A percentile compares a stretch with the other conserved stretches of the same genome.
phyloP scores from a whole-genome alignment of 306 rosid genomes.

The Cercis canadensis region DNA sequence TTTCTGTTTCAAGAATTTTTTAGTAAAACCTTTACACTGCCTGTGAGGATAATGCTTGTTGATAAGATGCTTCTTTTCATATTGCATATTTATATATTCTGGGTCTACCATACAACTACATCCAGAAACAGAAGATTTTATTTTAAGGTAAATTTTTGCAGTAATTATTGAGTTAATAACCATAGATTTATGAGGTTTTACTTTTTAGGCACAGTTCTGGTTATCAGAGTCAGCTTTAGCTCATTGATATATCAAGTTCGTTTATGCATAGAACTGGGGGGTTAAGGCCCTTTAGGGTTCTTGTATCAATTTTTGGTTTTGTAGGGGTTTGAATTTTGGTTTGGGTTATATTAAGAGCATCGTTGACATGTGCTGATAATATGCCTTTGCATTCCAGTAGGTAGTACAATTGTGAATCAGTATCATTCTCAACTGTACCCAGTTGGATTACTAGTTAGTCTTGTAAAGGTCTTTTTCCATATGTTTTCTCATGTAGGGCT shows the following conservation, averaged over 20 bases:
- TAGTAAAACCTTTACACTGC: not conserved
- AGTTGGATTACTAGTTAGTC: not conserved
- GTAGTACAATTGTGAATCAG: not conserved
- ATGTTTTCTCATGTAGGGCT: not conserved
- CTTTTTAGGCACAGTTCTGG: not conserved
- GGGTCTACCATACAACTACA: not conserved
- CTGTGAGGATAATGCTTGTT: conserved; percentile 1
- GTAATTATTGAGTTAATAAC: conserved; percentile 2
- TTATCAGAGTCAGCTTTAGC: not conserved
- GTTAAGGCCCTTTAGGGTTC: not conserved
- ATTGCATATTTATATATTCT: not conserved
- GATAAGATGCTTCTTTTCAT: conserved; percentile 17
- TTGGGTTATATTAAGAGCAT: not conserved
- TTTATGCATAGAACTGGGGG: not conserved
- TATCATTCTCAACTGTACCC: not conserved
- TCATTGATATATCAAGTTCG: not conserved
- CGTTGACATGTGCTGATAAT: not conserved
- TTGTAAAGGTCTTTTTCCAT: not conserved
- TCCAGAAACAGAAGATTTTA: conserved; percentile 3
- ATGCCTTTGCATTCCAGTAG: not conserved
- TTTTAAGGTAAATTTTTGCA: not conserved
- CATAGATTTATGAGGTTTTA: not conserved
- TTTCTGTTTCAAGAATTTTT: conserved; percentile 4
- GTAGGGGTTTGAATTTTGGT: no score
- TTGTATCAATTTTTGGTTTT: conserved; percentile 16